Evolutionary conservation across 108 stramenopile species (phyloP).

Genomic region (Skeletonema marinoi): DNA sequence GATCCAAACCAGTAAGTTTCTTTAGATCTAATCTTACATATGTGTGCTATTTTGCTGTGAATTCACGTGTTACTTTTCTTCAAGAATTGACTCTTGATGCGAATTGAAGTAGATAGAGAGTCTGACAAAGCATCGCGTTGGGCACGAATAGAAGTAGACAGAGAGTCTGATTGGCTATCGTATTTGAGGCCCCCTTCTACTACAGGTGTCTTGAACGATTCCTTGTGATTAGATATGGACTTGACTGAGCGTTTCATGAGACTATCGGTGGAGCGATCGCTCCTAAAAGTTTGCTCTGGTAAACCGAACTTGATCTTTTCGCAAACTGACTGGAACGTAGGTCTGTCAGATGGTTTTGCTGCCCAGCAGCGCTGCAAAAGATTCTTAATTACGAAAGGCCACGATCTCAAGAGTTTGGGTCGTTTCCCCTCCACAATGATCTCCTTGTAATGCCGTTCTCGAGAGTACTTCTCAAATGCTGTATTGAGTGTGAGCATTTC

Average conservation of each 20-base stretch:
- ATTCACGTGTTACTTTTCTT: neutral
- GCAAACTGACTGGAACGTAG: conserved; percentile 25
- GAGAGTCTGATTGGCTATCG: conserved; percentile 2
- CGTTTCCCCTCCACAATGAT: conserved; percentile 41
- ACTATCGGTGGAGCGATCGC: conserved; percentile 6
- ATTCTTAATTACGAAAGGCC: conserved; percentile 34
- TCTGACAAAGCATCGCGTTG: conserved; percentile 5
- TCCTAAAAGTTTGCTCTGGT: conserved; percentile 5
- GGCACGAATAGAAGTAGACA: neutral
- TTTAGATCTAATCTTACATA: too few relatives aligned
- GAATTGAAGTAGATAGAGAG: conserved; percentile 13
- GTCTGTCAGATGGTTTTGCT: conserved; percentile 18
- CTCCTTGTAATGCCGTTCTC: conserved; percentile 24
- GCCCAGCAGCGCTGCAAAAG: conserved; percentile 39
- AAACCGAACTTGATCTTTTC: conserved; percentile 40
- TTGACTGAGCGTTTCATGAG: conserved; percentile 15
- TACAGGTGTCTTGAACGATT: neutral
- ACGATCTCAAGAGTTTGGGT: conserved; percentile 27
- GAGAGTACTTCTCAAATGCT: conserved; percentile 32
- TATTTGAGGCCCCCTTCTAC: neutral
- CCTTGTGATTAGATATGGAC: neutral
- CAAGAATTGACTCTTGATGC: neutral
- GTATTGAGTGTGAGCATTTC: conserved; percentile 38
- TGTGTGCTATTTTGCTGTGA: neutral
- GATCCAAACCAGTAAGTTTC: too few relatives aligned